Base-by-base conservation (phyloP, 2,329 filamentous ascomycete genomes). In the Diplodia intermedia region DNA sequence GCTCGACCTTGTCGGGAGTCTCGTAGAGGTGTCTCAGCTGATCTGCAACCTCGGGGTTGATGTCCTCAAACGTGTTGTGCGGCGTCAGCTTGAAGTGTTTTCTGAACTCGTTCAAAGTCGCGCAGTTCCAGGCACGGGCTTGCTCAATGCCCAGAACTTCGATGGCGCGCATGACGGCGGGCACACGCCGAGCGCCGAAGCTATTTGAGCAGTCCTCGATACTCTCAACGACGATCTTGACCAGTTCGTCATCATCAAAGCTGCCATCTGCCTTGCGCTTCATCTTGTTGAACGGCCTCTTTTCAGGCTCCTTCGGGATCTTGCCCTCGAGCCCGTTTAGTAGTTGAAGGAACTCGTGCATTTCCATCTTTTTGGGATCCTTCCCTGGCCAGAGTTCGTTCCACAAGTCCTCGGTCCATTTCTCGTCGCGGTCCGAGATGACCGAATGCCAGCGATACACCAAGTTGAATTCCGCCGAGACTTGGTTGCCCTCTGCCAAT, bases 381-480 rank as follows among this genome's bases (percentile, higher is more conserved):
- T 77, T 89, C 11, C 71, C 73, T 53, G 78, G 88, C 49, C 80
- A 80, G 26, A 80, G 68, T 3, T 72, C 70, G n/a, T 79, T 74
- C 73, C 75, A 79, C 55, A 81, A 68, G 23, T 89, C 83, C 72
- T 93, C 85, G 26, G 92, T 90, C 92, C 92, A 96, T 71, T 89
- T 84, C 74, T 95, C 92, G 73, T 97, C 93, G 70, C 87, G 88
- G 68, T 88, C 86, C 47, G 85, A 86, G 72, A 95, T 91, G 72
- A 90, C 89, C 3, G 91, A 92, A 81, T 96, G 92, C 92, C 92
- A 96, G 71, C 92, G 86, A 78, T 97, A 96, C 72, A 91, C 90
- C 11, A 97, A 84, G 75, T 95, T 96, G 83, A 97, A 97, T 80
- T 97, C 93, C 3, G 91, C 91, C 0, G 91, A 94, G 5, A 94